These are phyloP conservation scores for Russula earlei DNA, from an alignment of 768 basidiomycete genomes.

Conservation along the genomic window DNA sequence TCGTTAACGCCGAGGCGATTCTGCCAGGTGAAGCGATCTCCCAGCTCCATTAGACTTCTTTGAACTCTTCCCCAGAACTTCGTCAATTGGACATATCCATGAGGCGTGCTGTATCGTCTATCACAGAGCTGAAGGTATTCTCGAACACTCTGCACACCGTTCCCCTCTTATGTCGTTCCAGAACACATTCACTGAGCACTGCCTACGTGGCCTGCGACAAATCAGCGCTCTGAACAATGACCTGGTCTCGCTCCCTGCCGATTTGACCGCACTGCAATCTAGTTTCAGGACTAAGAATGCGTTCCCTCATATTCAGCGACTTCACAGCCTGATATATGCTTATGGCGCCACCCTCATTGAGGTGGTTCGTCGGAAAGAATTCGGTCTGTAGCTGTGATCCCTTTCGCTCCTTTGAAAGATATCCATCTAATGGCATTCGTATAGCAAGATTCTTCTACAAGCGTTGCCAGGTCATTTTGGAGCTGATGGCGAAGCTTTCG, in stretches of 20 bases:
- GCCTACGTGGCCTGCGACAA: conserved; percentile 54
- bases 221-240: conserved; percentile 78
- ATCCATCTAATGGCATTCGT: not conserved
- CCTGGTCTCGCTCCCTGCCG: conserved; percentile 62
- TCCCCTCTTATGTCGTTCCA: conserved; percentile 24
- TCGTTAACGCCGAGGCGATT: conserved; percentile 39
- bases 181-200: conserved; percentile 67
- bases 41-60: not conserved
- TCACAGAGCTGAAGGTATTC: conserved; percentile 16
- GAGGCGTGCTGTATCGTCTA: conserved; percentile 8
- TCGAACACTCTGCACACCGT: not conserved
- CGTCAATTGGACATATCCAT: conserved; percentile 16
- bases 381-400: conserved; percentile 41
- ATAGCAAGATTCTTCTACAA: conserved; percentile 73
- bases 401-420: not conserved
- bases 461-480: conserved; percentile 69
- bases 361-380: conserved; percentile 84
- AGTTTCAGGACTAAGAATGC: conserved; percentile 68
- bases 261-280: conserved; percentile 54
- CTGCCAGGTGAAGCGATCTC: conserved; percentile 38
- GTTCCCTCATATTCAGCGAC: conserved; percentile 83
- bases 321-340: conserved; percentile 85
- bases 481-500: conserved; percentile 85
- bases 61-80: conserved; percentile 13
- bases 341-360: conserved; percentile 90